These are phyloP conservation scores for Trichoderma asperellum DNA, from an alignment of 2,329 filamentous ascomycete genomes.

Conservation along the genomic window DNA sequence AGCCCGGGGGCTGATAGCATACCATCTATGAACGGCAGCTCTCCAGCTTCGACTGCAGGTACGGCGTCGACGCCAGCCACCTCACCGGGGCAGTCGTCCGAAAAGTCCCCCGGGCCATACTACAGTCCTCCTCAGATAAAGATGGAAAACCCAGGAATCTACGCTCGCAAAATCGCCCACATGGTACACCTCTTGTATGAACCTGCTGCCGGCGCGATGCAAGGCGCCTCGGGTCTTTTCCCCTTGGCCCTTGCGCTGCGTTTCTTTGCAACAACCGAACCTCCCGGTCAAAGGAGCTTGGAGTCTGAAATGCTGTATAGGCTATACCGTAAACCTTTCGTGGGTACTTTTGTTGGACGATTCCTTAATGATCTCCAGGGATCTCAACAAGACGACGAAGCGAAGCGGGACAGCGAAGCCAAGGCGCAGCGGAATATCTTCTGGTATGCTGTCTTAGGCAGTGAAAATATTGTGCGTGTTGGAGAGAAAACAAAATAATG, in stretches of 20 bases:
- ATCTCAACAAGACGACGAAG: background rate
- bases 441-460: constrained; percentile 25
- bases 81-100: background rate
- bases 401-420: constrained; percentile 18
- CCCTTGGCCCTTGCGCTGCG: constrained; percentile 29
- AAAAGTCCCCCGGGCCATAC: background rate
- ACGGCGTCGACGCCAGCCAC: constrained; percentile 5
- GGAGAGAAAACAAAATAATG: background rate
- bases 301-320: constrained; percentile 28
- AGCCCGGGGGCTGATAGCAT: background rate
- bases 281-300: constrained; percentile 24
- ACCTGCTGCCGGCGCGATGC: constrained; percentile 26
- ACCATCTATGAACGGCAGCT: background rate
- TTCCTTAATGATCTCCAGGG: constrained; percentile 28
- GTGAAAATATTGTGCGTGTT: constrained; percentile 7
- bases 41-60: constrained; percentile 1
- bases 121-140: background rate
- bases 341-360: constrained; percentile 27
- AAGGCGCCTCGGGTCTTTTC: constrained; percentile 27
- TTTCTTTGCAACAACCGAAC: constrained; percentile 29
- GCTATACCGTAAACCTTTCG: constrained; percentile 29
- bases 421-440: constrained; percentile 21
- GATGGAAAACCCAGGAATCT: constrained; percentile 23
- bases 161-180: constrained; percentile 31
- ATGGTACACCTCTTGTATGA: constrained; percentile 29